Evolutionary conservation across 1,284 basidiomycete genomes (phyloP).

Genomic region (Sparassis latifolia): DNA sequence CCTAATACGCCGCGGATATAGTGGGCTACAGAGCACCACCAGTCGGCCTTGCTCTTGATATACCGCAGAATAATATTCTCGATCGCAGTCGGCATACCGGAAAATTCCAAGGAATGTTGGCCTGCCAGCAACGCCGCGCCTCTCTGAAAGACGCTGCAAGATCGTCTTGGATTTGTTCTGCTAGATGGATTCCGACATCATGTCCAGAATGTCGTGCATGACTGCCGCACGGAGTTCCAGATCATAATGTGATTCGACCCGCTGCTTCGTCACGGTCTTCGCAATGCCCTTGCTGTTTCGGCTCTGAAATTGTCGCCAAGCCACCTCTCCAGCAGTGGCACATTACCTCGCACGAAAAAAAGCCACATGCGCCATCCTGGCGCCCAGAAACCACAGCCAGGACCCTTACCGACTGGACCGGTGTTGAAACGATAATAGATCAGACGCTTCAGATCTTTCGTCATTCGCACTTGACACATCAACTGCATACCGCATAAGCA

Average conservation of each 20-base stretch:
- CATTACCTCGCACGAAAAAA: conserved; percentile 99
- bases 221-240: conserved; percentile 96
- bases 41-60: conserved; percentile 99
- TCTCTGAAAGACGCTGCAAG: conserved; percentile 93
- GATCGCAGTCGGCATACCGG: conserved; percentile 96
- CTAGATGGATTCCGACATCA: conserved; percentile 99
- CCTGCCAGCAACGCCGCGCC: conserved; percentile 99
- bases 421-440: conserved; percentile 99
- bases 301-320: conserved; percentile 98
- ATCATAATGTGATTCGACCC: conserved; percentile 98
- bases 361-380: conserved; percentile 99
- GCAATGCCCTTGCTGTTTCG: conserved; percentile 94
- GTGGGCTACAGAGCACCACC: conserved; percentile 96
- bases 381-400: conserved; percentile 99
- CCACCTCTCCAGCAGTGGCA: conserved; percentile 95
- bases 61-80: conserved; percentile 99
- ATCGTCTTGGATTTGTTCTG: conserved; percentile 99
- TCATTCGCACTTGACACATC: conserved; percentile 99
- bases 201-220: conserved; percentile 98
- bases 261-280: conserved; percentile 97
- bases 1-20: conserved; percentile 91
- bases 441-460: conserved; percentile 97
- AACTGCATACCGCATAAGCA: conserved; percentile 39
- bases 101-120: conserved; percentile 97
- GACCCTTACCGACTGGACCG: conserved; percentile 98